Base-by-base conservation (phyloP, 2,329 filamentous ascomycete genomes). In the Sclerotinia minor region DNA sequence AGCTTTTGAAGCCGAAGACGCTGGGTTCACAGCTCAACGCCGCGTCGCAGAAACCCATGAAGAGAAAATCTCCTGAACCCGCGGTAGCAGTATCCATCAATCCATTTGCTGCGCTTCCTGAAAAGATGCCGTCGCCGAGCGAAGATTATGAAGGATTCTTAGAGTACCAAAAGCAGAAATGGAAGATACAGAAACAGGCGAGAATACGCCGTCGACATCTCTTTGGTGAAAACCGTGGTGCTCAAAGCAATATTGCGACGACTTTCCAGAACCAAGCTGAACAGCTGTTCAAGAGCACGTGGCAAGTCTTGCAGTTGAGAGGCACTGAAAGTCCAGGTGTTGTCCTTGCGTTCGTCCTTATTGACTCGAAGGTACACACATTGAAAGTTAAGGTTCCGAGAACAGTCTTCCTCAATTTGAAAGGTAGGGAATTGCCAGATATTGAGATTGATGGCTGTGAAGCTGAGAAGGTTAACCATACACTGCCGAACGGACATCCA, bases 101-200 rank as follows among this genome's bases (percentile, higher is more conserved):
- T 76, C 93, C 93, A 0, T 96, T 92, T 78, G 89, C 92, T 38
- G 87, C 87, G 32, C 83, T 99, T 19, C 95, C 95, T 0, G 87
- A 90, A 69, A 84, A 87, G 53, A 96, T 97, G 90, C 94, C 95
- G 1, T 86, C 85, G 32, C 91, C 95, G 26, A 91, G 88, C 0
- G 88, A 95, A 60, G 90, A 99, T 78, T 99, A 99, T 73, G 82
- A 87, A 24, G 92, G 87, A 0, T 99, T 96, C 82, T 79, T 99
- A 65, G 85, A 90, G 75, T 98, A 98, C 75, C 95, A 99, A 77
- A 99, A 99, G 79, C 88, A 94, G 80, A 99, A 99, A 79, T 99
- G 95, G 95, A 97, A 94, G 81, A 90, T 98, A 49, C 95, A 99
- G 77, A 96, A 93, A 76, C 91, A 96, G 77, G 93, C 94, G 45